phyloP scores from a whole-genome alignment of 202 grass and related monocot species.

The Setaria viridis region DNA sequence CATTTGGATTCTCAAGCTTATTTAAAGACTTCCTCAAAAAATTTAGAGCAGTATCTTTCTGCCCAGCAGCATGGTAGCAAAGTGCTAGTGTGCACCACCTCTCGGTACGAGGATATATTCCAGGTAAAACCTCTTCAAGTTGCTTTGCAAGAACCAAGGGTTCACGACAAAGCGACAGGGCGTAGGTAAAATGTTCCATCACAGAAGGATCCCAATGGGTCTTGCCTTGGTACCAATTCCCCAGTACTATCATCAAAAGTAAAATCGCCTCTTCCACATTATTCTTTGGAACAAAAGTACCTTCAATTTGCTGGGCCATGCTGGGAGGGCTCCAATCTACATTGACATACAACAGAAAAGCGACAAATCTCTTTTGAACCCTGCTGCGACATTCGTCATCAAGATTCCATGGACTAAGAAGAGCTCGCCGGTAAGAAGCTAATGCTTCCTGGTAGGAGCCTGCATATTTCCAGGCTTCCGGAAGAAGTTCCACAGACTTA shows the following conservation, averaged over 20 bases:
- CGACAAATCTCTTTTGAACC: constrained; percentile 82
- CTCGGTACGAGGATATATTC: constrained; percentile 74
- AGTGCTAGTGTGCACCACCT: constrained; percentile 80
- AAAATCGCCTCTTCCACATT: constrained; percentile 89
- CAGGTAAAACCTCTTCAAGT: constrained; percentile 83
- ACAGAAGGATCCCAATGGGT: constrained; percentile 84
- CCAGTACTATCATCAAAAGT: constrained; percentile 70
- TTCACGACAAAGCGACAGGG: constrained; percentile 67
- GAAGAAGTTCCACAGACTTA: constrained; percentile 88
- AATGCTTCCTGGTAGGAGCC: constrained; percentile 67
- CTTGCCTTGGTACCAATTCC: constrained; percentile 80
- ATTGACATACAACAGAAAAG: constrained; percentile 72
- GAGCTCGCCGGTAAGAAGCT: constrained; percentile 67
- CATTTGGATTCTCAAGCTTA: constrained; percentile 78
- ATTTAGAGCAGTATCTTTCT: constrained; percentile 71
- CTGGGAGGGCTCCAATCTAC: constrained; percentile 67
- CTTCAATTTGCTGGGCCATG: constrained; percentile 63
- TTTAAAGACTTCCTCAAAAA: constrained; percentile 86
- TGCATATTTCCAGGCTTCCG: constrained; percentile 85
- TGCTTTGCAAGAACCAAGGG: constrained; percentile 60
- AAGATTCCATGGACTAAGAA: constrained; percentile 87
- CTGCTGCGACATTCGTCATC: constrained; percentile 78
- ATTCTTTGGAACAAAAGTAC: constrained; percentile 75
- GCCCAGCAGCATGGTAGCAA: constrained; percentile 63
- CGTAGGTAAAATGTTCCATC: constrained; percentile 84